Evolutionary conservation across 192 early-diverging fungal species (phyloP).

Genomic region (Rhizophagus clarus): DNA sequence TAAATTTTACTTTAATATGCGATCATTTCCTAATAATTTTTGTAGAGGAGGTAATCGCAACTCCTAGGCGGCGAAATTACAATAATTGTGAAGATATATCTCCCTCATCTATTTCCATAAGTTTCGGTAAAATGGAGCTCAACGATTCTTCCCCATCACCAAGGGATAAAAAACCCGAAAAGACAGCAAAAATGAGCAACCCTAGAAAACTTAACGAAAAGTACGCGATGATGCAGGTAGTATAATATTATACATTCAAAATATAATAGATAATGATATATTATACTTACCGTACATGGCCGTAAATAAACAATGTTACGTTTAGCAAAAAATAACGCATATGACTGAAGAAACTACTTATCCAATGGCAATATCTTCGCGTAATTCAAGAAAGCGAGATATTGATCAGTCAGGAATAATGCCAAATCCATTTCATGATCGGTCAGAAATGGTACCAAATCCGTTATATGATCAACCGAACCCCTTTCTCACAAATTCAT

Average conservation of each 20-base stretch:
- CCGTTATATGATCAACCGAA: too few relatives aligned
- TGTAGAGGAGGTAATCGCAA: not conserved
- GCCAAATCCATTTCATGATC: not conserved
- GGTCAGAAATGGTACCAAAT: not conserved
- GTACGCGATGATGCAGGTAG: constrained; percentile 14
- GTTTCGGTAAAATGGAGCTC: too few relatives aligned
- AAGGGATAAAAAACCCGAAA: not conserved
- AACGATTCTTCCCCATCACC: not conserved
- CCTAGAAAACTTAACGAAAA: constrained; percentile 17
- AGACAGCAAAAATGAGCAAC: not conserved
- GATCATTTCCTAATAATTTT: not conserved
- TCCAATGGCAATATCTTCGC: not conserved
- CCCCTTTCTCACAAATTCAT: not conserved
- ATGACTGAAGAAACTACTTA: not conserved
- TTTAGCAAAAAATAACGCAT: not conserved
- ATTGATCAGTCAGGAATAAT: not conserved
- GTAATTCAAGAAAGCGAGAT: not conserved
- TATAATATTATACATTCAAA: not conserved
- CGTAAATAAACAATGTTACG: too few relatives aligned
- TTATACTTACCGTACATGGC: not conserved
- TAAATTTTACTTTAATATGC: not conserved
- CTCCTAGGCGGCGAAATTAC: not conserved
- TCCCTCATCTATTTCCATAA: not conserved
- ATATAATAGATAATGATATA: not conserved
- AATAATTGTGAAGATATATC: not conserved